phyloP scores from a whole-genome alignment of 2,329 filamentous ascomycete species.

The Arthrocladium fulminans region DNA sequence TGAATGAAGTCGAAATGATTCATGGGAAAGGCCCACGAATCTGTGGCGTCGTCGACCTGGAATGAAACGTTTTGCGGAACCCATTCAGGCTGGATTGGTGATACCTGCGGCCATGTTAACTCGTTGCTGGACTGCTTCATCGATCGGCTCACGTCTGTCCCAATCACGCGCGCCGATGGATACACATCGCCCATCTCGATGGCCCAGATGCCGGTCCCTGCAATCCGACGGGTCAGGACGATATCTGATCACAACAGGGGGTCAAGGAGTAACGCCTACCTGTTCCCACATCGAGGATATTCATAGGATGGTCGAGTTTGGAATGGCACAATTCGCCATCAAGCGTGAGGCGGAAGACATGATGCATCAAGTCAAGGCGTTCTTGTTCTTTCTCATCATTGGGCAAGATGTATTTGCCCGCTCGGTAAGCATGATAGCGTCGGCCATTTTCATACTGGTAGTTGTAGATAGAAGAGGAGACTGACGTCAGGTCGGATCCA shows the following conservation, averaged over 20 bases:
- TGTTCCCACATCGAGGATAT: slow-evolving; percentile 24
- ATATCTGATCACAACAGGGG: not conserved
- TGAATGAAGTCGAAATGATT: slow-evolving; percentile 30
- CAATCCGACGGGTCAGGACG: slow-evolving; percentile 22
- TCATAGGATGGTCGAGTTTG: slow-evolving; percentile 22
- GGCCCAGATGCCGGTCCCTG: slow-evolving; percentile 34
- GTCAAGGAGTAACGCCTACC: not conserved
- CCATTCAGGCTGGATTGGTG: slow-evolving; percentile 41
- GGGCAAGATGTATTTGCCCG: slow-evolving; percentile 23
- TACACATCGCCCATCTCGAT: slow-evolving; percentile 28
- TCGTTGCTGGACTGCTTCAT: too few species aligned
- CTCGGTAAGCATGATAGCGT: slow-evolving; percentile 21
- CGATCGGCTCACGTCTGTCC: slow-evolving; percentile 20
- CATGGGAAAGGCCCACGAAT: slow-evolving; percentile 25
- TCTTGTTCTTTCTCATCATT: slow-evolving; percentile 31
- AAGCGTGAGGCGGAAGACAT: slow-evolving; percentile 15
- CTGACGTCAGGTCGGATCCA: not conserved
- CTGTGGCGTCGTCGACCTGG: slow-evolving; percentile 28
- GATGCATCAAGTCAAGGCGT: slow-evolving; percentile 27
- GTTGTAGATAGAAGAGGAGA: slow-evolving; percentile 16
- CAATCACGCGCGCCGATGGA: slow-evolving; percentile 7
- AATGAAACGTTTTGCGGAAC: slow-evolving; percentile 29
- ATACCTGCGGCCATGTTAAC: slow-evolving; percentile 35
- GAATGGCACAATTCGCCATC: slow-evolving; percentile 24
- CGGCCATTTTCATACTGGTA: slow-evolving; percentile 29